Evolutionary conservation across 495 filamentous ascomycete genomes (phyloP).

Genomic region (Friedmanniomyces simplex): DNA sequence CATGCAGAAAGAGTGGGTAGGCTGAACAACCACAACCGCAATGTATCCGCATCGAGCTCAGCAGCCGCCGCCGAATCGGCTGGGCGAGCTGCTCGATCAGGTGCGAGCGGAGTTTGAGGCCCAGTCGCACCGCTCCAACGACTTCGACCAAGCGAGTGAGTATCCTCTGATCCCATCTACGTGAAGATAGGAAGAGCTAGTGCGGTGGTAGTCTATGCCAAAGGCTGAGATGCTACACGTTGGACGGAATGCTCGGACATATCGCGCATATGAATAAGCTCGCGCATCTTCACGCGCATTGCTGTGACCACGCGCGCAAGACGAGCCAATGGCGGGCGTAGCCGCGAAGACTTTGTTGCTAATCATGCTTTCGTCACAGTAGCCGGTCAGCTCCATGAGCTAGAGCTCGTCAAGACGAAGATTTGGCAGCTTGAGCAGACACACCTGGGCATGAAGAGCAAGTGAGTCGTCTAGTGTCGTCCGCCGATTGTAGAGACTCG

Average conservation of each 20-base stretch:
- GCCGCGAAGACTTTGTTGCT: background rate
- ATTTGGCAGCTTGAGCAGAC: constrained; percentile 83
- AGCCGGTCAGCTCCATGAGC: constrained; percentile 75
- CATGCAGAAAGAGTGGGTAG: too few species aligned
- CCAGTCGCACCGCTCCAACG: constrained; percentile 57
- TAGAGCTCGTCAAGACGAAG: constrained; percentile 83
- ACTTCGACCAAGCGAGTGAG: constrained; percentile 87
- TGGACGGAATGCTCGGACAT: too few species aligned
- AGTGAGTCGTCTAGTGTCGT: constrained; percentile 46
- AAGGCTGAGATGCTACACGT: background rate
- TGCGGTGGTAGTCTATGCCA: too few species aligned
- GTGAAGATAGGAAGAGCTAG: background rate
- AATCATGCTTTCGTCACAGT: constrained; percentile 43
- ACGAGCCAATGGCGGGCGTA: too few species aligned
- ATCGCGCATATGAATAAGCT: too few species aligned
- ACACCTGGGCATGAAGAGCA: constrained; percentile 75
- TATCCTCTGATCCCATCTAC: constrained; percentile 19
- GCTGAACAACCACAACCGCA: constrained; percentile 7
- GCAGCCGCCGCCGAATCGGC: constrained; percentile 50
- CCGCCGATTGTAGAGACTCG: background rate
- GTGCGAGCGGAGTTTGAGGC: constrained; percentile 83
- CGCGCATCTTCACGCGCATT: too few species aligned
- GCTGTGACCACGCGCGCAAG: too few species aligned
- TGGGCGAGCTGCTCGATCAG: constrained; percentile 84
- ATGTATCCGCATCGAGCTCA: constrained; percentile 79